Base-by-base conservation (phyloP, 208 protist genomes). In the Trypanosoma theileri region DNA sequence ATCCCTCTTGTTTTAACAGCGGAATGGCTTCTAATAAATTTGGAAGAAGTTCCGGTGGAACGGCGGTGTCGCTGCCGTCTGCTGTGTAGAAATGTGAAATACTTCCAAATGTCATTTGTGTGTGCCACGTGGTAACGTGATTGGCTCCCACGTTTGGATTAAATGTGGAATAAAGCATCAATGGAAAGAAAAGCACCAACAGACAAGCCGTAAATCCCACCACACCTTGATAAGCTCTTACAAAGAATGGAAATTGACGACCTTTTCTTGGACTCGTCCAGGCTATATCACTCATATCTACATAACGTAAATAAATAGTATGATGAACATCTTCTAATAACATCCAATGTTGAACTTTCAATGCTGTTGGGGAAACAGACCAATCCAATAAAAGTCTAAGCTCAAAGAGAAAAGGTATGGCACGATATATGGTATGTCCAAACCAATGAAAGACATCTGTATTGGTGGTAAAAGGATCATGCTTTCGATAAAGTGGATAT, bases 161-260 rank as follows among this genome's bases (percentile, higher is more conserved):
- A 62, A 90, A 91, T 14, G 89, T 89, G 21, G 86, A 89, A 77
- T 91, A 95, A 59, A 86, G 85, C 35, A 92, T 77, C 1, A 95
- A 75, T 42, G 89, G 87, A 40, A 95, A 89, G 81, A 88, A 75
- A 16, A 88, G 40, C 19, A 82, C 58, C 8, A 80, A 11, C 22
- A 82, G 28, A 45, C 82, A 68, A 17, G 76, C 68, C 2, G 85
- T 51, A 62, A 92, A 86, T 22, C 84, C 67, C 17, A 88, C 48
- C 28, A 90, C 57, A 19, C 87, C 89, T 64, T 81, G 75, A 51
- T 84, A 85, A 40, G 77, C 28, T 42, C 80, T 84, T 40, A 81
- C 71, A 22, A 77, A 44, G 56, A 84, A 75, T 0, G 82, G 85
- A 61, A 85, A 86, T 46, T 63, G 75, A 22, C 59, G 74, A 31